A percentile compares a stretch with the other conserved stretches of the same genome.
phyloP scores from a whole-genome alignment of 305 asterid genomes.

The Solanum aculeatissimum region DNA sequence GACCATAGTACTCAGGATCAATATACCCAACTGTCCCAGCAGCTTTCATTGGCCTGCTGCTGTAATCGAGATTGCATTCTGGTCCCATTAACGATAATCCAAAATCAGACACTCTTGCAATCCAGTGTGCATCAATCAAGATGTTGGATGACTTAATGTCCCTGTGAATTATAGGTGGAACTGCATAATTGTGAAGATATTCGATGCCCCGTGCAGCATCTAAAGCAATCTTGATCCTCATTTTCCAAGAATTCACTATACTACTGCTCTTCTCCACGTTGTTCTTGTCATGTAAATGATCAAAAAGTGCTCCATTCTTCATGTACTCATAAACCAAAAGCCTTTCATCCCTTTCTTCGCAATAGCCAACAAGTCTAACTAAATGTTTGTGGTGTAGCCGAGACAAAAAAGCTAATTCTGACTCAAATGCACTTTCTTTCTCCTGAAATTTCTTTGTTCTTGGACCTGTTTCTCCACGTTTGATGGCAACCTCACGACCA shows the following conservation, averaged over 20 bases:
- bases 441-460: conserved; percentile 74
- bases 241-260: conserved; percentile 70
- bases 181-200: conserved; percentile 77
- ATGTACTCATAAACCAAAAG: conserved; percentile 67
- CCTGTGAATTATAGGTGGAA: conserved; percentile 80
- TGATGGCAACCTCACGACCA: conserved; percentile 80
- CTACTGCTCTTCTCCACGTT: conserved; percentile 49
- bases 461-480: conserved; percentile 61
- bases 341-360: conserved; percentile 75
- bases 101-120: conserved; percentile 74
- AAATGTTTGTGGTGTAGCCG: conserved; percentile 87
- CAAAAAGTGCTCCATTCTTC: conserved; percentile 81
- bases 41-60: conserved; percentile 40
- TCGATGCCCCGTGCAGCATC: conserved; percentile 89
- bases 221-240: conserved; percentile 65
- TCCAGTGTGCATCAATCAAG: conserved; percentile 64
- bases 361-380: conserved; percentile 70
- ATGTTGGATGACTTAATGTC: conserved; percentile 85
- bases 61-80: conserved; percentile 26
- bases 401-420: conserved; percentile 66
- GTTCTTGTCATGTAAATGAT: conserved; percentile 56
- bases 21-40: conserved; percentile 91
- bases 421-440: conserved; percentile 75
- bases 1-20: conserved; percentile 74
- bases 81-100: conserved; percentile 67